Evolutionary conservation across 179 eudicot species (phyloP).

Genomic region (Patellifolia procumbens): DNA sequence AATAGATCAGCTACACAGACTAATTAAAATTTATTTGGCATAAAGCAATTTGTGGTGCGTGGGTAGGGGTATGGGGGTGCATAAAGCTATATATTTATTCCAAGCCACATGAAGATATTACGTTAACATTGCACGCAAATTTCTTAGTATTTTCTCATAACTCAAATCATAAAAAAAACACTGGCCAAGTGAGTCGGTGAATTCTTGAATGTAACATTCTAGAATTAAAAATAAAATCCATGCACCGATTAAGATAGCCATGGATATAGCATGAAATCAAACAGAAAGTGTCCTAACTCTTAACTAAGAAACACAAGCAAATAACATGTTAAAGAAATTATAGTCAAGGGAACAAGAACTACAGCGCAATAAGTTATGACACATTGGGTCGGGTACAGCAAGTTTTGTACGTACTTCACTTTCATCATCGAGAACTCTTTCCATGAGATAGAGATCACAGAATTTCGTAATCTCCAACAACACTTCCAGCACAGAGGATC

Average conservation of each 20-base stretch:
- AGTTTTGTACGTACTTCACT: slow-evolving; percentile 58
- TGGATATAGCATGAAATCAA: not conserved
- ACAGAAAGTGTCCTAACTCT: not conserved
- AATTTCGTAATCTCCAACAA: slow-evolving; percentile 81
- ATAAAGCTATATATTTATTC: not conserved
- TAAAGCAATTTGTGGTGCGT: not conserved
- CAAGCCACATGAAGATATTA: not conserved
- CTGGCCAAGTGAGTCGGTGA: too few species aligned
- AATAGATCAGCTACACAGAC: too few species aligned
- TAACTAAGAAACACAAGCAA: not conserved
- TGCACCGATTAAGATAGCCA: not conserved
- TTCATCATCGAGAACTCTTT: slow-evolving; percentile 84
- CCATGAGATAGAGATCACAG: slow-evolving; percentile 85
- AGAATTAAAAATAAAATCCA: not conserved
- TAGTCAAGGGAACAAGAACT: not conserved
- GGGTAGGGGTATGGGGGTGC: not conserved
- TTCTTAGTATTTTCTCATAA: not conserved
- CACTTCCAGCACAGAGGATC: slow-evolving; percentile 81
- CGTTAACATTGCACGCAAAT: not conserved
- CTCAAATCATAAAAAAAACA: not conserved
- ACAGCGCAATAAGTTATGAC: not conserved
- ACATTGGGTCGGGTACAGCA: slow-evolving; percentile 1
- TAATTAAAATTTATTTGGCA: not conserved
- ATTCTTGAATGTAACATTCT: not conserved
- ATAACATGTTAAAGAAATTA: not conserved